phyloP scores from a whole-genome alignment of 2,329 filamentous ascomycete genomes.

The Fusarium burgessii region DNA sequence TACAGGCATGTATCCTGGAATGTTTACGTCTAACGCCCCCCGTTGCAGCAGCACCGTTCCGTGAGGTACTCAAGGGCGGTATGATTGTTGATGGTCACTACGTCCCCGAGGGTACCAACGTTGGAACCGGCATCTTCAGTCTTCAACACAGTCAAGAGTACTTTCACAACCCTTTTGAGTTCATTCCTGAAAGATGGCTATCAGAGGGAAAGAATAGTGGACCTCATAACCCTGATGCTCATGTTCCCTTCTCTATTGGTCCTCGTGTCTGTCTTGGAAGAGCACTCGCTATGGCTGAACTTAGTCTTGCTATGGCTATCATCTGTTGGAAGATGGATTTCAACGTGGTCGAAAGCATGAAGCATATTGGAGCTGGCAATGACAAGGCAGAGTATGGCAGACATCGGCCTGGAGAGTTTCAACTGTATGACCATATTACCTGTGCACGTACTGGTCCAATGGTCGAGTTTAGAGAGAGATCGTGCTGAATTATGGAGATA shows the following conservation, averaged over 20 bases:
- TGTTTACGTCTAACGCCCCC: constrained; percentile 4
- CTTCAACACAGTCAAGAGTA: neutral
- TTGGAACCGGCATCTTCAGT: neutral
- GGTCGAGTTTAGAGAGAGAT: constrained; percentile 2
- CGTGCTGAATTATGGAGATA: neutral
- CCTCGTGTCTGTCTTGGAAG: constrained; percentile 2
- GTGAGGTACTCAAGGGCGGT: neutral
- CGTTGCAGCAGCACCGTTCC: neutral
- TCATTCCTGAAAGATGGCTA: neutral
- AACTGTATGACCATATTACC: constrained; percentile 2
- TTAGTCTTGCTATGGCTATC: constrained; percentile 3
- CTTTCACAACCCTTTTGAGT: neutral
- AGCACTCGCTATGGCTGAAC: neutral
- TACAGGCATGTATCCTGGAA: neutral
- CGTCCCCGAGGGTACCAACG: neutral
- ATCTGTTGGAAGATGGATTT: constrained; percentile 6
- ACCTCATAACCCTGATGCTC: neutral
- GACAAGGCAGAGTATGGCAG: neutral
- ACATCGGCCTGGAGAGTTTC: neutral
- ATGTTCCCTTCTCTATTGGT: neutral
- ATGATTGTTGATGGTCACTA: constrained; percentile 5
- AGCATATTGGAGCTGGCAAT: constrained; percentile 4
- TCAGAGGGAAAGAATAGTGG: neutral
- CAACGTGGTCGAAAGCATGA: constrained; percentile 1
- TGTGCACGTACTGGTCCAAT: neutral